A percentile compares a stretch with the other conserved stretches of the same genome.
Conservation (phyloP, 1,284 basidiomycete genomes). For the Trichosporon faecale region DNA sequence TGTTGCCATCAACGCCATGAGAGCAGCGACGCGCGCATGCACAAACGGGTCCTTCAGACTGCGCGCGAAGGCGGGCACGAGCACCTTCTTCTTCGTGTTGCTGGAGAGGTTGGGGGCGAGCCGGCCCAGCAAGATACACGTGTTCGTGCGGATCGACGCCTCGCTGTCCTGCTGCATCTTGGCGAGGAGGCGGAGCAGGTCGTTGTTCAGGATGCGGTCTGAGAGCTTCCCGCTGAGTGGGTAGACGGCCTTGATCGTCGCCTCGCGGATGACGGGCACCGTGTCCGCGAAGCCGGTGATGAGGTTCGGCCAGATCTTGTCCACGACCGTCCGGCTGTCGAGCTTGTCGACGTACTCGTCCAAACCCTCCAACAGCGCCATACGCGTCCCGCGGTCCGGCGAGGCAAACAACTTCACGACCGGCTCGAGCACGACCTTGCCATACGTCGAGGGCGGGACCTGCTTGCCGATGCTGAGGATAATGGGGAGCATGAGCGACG, state of each 20-base stretch:
- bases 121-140: conserved; percentile 91
- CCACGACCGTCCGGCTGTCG: conserved; percentile 76
- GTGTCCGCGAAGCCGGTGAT: conserved; percentile 96
- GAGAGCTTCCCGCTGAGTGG: conserved; percentile 83
- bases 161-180: conserved; percentile 90
- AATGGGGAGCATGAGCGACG: conserved; percentile 73
- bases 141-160: conserved; percentile 94
- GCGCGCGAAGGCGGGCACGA: conserved; percentile 89
- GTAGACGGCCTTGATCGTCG: conserved; percentile 84
- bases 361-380: conserved; percentile 86
- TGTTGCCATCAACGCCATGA: conserved; percentile 96
- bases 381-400: conserved; percentile 86
- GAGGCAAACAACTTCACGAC: conserved; percentile 79
- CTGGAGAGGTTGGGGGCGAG: conserved; percentile 79
- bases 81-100: conserved; percentile 88
- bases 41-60: conserved; percentile 89
- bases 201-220: conserved; percentile 93
- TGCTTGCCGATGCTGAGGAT: conserved; percentile 75
- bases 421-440: conserved; percentile 67
- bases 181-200: conserved; percentile 86
- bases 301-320: conserved; percentile 90
- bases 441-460: conserved; percentile 69
- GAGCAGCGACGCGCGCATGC: conserved; percentile 86
- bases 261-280: conserved; percentile 87
- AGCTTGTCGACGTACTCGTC: conserved; percentile 80